Percentiles rank a stretch among this genome's conserved stretches.
Evolutionary conservation across 139 green algal species (phyloP).

Genomic region (Haematococcus sp.): DNA sequence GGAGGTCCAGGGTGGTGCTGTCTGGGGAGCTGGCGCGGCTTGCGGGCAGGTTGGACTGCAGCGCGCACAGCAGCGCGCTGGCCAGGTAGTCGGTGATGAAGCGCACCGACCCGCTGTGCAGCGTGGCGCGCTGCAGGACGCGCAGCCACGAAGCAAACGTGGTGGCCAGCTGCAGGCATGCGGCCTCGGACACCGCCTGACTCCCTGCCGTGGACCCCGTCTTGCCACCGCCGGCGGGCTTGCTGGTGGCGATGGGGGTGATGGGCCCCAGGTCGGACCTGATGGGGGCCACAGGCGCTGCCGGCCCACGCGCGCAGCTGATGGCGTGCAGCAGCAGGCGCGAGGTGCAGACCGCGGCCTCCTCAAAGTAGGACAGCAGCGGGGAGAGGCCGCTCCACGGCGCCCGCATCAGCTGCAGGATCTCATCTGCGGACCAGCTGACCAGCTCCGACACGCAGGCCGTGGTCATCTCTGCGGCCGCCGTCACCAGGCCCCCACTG

Average conservation of each 20-base stretch:
- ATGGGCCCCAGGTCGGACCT: background rate
- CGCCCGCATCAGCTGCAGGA: background rate
- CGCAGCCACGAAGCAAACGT: background rate
- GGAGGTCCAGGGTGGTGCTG: background rate
- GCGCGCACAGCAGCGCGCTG: conserved; percentile 16
- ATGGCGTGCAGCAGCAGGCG: conserved; percentile 15
- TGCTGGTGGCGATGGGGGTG: background rate
- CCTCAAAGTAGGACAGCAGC: too few relatives aligned
- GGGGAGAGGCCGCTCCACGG: conserved; percentile 1
- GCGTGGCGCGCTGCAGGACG: background rate
- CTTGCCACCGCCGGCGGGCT: too few relatives aligned
- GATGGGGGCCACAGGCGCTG: background rate
- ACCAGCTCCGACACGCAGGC: background rate
- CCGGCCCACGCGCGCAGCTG: background rate
- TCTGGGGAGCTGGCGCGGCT: background rate
- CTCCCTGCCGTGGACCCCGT: too few relatives aligned
- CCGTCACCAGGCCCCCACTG: background rate
- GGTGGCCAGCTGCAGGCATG: conserved; percentile 2
- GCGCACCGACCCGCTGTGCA: background rate
- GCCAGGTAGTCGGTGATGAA: conserved; percentile 21
- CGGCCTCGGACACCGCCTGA: too few relatives aligned
- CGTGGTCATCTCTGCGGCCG: background rate
- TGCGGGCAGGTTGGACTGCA: conserved; percentile 6
- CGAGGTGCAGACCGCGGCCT: conserved; percentile 9
- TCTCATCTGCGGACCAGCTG: background rate